Conservation (phyloP, 192 early-diverging fungal species). For the Pilobolus umbonatus region DNA sequence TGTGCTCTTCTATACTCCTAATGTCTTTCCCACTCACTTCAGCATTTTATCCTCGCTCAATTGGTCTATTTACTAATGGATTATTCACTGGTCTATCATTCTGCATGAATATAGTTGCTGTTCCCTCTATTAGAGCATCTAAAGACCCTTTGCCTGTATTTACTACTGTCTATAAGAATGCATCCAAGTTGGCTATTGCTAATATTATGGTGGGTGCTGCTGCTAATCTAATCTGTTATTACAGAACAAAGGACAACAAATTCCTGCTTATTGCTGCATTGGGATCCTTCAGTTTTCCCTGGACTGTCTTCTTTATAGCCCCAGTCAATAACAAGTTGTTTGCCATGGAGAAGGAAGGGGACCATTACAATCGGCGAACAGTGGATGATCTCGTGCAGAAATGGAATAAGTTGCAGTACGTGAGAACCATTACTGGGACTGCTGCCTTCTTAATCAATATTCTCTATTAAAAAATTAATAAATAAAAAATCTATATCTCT, state of each 20-base stretch:
- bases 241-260: not conserved
- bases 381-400: not conserved
- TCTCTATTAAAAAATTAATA: not conserved
- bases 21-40: constrained; percentile 1
- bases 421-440: constrained; percentile 8
- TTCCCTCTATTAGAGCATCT: constrained; percentile 5
- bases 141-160: constrained; percentile 5
- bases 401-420: constrained; percentile 4
- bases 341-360: constrained; percentile 2
- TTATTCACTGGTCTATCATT: not conserved
- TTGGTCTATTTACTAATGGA: constrained; percentile 3
- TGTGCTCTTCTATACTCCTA: too few relatives aligned
- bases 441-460: constrained; percentile 10
- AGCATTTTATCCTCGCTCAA: constrained; percentile 5
- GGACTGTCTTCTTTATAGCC: constrained; percentile 1
- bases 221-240: constrained; percentile 8
- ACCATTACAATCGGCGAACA: constrained; percentile 7
- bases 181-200: not conserved
- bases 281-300: constrained; percentile 1
- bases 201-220: constrained; percentile 1
- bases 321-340: constrained; percentile 12
- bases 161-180: not conserved
- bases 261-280: constrained; percentile 1
- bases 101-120: constrained; percentile 1
- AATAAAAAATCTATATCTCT: too few relatives aligned